These are phyloP conservation scores for Aspergillus uvarum DNA, from an alignment of 2,329 filamentous ascomycete species.

Conservation along the genomic window DNA sequence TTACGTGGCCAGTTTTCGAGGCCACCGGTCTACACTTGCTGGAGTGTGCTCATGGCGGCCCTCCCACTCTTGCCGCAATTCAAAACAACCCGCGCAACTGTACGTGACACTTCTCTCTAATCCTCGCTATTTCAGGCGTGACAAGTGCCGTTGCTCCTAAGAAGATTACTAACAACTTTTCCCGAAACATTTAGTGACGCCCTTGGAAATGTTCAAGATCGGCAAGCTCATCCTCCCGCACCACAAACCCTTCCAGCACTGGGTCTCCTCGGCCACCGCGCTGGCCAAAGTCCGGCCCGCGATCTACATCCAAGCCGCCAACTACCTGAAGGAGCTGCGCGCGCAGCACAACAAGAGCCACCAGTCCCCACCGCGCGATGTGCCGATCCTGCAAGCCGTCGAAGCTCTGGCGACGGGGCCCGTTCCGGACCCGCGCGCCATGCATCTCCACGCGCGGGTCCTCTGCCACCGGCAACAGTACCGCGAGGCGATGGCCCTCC, in stretches of 20 bases:
- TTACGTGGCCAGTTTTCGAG: not conserved
- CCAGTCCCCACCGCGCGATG: not conserved
- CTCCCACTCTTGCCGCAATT: not conserved
- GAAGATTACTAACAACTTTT: not conserved
- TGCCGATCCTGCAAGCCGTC: slow-evolving; percentile 18
- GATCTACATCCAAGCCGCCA: slow-evolving; percentile 15
- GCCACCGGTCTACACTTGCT: not conserved
- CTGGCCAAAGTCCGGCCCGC: slow-evolving; percentile 23
- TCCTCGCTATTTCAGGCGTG: no score
- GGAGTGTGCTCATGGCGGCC: not conserved
- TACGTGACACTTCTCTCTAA: not conserved
- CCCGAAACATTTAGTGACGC: not conserved
- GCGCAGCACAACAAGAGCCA: not conserved
- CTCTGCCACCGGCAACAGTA: slow-evolving; percentile 24
- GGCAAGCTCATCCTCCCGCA: not conserved
- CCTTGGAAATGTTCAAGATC: not conserved
- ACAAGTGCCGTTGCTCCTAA: no score
- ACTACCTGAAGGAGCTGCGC: slow-evolving; percentile 4
- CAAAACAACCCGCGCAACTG: not conserved
- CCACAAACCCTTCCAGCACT: slow-evolving; percentile 16
- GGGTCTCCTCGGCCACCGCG: slow-evolving; percentile 23
- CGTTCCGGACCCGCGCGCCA: slow-evolving; percentile 28
- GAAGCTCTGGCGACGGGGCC: slow-evolving; percentile 23
- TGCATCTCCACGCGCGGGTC: slow-evolving; percentile 31
- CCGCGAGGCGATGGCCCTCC: slow-evolving; percentile 22